A percentile compares a stretch with the other conserved stretches of the same genome.
These are phyloP conservation scores for Globisporangium splendens DNA, from an alignment of 352 stramenopile species.

Conservation along the genomic window DNA sequence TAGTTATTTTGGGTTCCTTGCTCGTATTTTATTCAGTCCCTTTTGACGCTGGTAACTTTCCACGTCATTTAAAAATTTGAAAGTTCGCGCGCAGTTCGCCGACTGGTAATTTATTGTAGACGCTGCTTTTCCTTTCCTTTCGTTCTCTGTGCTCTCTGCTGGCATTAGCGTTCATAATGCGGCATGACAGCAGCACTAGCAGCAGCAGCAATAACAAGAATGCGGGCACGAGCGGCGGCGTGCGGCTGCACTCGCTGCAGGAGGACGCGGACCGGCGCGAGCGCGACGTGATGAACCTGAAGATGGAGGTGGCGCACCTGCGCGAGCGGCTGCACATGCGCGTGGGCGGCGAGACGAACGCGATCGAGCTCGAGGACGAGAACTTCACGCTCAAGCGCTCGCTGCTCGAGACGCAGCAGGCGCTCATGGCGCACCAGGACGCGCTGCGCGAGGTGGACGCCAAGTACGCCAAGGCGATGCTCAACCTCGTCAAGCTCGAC, in stretches of 20 bases:
- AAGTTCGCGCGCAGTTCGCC: too few relatives aligned
- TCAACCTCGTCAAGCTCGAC: constrained; percentile 67
- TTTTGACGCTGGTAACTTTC: too few relatives aligned
- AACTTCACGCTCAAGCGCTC: constrained; percentile 60
- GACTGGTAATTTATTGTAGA: too few relatives aligned
- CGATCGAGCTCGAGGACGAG: constrained; percentile 75
- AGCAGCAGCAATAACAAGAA: neutral
- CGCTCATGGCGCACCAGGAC: constrained; percentile 33
- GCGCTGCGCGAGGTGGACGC: constrained; percentile 44
- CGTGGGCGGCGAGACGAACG: constrained; percentile 70
- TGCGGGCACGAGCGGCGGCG: constrained; percentile 8
- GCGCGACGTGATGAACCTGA: constrained; percentile 80
- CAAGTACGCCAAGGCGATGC: constrained; percentile 66
- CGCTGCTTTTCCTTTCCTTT: too few relatives aligned
- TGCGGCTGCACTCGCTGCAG: constrained; percentile 44
- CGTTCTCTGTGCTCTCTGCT: too few relatives aligned
- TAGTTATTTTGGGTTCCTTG: too few relatives aligned
- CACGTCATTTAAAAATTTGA: too few relatives aligned
- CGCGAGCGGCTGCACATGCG: constrained; percentile 59
- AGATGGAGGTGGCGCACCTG: constrained; percentile 81
- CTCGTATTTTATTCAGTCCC: too few relatives aligned
- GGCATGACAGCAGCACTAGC: neutral
- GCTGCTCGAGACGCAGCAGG: constrained; percentile 50
- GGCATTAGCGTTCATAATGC: neutral
- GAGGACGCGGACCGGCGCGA: constrained; percentile 49